Percentiles rank a stretch among this genome's conserved stretches.
Conservation (phyloP, 352 stramenopile species). For the Globisporangium paddicum region DNA sequence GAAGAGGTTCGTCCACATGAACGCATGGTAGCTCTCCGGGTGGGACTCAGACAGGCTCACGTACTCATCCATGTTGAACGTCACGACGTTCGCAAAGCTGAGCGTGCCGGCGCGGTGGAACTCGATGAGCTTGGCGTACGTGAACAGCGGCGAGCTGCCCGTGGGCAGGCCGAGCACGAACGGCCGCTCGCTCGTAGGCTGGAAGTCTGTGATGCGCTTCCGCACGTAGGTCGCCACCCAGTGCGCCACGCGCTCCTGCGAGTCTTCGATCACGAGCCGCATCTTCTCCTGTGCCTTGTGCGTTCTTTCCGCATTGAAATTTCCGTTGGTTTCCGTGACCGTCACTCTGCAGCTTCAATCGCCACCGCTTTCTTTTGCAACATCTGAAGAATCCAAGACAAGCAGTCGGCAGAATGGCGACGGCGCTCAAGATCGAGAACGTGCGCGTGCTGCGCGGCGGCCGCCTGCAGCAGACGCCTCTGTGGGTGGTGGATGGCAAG, state of each 20-base stretch:
- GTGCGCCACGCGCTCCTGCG: slow-evolving; percentile 47
- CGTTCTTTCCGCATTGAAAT: not conserved
- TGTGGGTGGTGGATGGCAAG: slow-evolving; percentile 55
- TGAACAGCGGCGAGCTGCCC: slow-evolving; percentile 78
- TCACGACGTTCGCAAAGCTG: slow-evolving; percentile 85
- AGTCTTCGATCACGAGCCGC: slow-evolving; percentile 85
- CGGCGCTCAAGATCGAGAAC: slow-evolving; percentile 52
- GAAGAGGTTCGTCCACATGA: slow-evolving; percentile 91
- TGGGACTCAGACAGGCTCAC: slow-evolving; percentile 70
- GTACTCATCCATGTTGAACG: slow-evolving; percentile 93
- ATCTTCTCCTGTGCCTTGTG: slow-evolving; percentile 21
- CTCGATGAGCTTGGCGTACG: slow-evolving; percentile 80
- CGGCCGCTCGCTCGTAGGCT: slow-evolving; percentile 55
- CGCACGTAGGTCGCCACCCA: slow-evolving; percentile 84
- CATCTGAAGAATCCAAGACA: not conserved
- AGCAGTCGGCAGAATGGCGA: not conserved
- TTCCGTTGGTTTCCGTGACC: not conserved
- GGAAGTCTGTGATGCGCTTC: slow-evolving; percentile 77
- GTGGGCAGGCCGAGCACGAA: slow-evolving; percentile 88
- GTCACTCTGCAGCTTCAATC: not conserved
- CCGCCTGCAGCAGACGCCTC: slow-evolving; percentile 25
- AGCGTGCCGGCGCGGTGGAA: slow-evolving; percentile 38
- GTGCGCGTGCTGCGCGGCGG: slow-evolving; percentile 50
- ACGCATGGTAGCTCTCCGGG: slow-evolving; percentile 86
- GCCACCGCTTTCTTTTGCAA: not conserved